Evolutionary conservation across 805 yeast species (phyloP), one percentile per base, ranked within the genome.

Genomic region (Saccharomyces jurei): DNA sequence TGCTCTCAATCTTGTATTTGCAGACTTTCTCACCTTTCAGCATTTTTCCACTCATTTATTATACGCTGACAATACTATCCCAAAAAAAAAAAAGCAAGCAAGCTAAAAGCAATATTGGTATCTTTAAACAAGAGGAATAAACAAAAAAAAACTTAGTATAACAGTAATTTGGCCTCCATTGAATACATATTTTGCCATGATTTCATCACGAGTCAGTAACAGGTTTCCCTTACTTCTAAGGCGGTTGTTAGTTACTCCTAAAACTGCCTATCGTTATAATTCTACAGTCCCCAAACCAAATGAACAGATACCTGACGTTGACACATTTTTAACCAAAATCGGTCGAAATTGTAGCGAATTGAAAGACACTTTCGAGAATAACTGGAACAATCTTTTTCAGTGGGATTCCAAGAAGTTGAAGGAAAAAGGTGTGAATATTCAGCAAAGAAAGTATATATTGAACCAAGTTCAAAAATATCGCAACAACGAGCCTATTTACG

Each of bases 331-430:
- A 53, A 72, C 68, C n/a, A 80, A 78, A 62, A 89, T 92, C 54
- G 98, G 98, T 2, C 82, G 96, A 59, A 79, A 81, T 56, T 74
- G 83, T 58, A 61, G 72, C 26, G 96, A 90, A 66, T 83, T 84
- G 61, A 72, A 75, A 4, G 95, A 85, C 47, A 85, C 89, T 59
- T 94, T 83, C 60, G 78, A 77, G 60, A 78, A 86, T 60, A 71
- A 73, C 41, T 86, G 91, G 91, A 77, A 81, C 10, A 77, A 80
- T 59, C 78, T 92, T 55, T 84, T 89, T 72, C 69, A 68, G 29
- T 76, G 83, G 57, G 65, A 77, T 25, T 77, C 89, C 2, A 63
- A 68, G 52, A 72, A 74, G 25, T 72, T 92, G 80, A 89, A 88
- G 68, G 82, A 80, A 50, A 77, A 82, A 68, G 97, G 97, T 17